Percentiles rank a stretch among this genome's conserved stretches.
phyloP scores from a whole-genome alignment of 2,329 filamentous ascomycete genomes.

The Diplodia sapinea region DNA sequence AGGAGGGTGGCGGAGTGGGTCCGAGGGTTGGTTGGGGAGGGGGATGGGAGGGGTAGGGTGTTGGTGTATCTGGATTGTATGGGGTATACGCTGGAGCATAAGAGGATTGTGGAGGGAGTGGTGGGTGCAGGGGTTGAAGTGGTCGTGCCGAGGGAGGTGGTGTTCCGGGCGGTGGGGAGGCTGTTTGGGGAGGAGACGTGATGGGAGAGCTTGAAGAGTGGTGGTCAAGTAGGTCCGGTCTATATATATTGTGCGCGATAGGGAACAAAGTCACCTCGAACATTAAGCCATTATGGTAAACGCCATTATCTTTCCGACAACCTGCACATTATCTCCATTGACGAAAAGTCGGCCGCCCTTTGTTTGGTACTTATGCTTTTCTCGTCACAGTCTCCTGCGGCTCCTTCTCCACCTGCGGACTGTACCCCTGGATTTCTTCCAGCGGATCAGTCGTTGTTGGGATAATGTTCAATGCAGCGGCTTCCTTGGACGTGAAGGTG shows the following conservation, averaged over 20 bases:
- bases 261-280: neutral
- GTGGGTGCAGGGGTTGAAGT: neutral
- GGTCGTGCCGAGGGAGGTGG: slow-evolving; percentile 17
- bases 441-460: slow-evolving; percentile 29
- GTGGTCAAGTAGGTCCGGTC: neutral
- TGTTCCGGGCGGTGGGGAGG: slow-evolving; percentile 1
- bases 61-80: slow-evolving; percentile 20
- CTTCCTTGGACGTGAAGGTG: slow-evolving; percentile 54
- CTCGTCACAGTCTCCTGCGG: slow-evolving; percentile 14
- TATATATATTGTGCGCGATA: neutral
- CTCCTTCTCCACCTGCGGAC: slow-evolving; percentile 12
- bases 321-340: neutral
- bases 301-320: neutral
- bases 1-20: slow-evolving; percentile 8
- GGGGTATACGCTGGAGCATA: slow-evolving; percentile 19
- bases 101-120: slow-evolving; percentile 15
- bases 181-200: neutral
- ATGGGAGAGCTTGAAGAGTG: neutral
- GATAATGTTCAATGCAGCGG: slow-evolving; percentile 49
- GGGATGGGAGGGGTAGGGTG: neutral
- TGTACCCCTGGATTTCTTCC: slow-evolving; percentile 33
- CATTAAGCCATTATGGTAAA: neutral
- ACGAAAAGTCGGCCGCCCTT: neutral
- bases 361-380: neutral
- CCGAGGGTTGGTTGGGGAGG: neutral